phyloP scores from a whole-genome alignment of 2,329 filamentous ascomycete species.

The Emericellopsis atlantica region DNA sequence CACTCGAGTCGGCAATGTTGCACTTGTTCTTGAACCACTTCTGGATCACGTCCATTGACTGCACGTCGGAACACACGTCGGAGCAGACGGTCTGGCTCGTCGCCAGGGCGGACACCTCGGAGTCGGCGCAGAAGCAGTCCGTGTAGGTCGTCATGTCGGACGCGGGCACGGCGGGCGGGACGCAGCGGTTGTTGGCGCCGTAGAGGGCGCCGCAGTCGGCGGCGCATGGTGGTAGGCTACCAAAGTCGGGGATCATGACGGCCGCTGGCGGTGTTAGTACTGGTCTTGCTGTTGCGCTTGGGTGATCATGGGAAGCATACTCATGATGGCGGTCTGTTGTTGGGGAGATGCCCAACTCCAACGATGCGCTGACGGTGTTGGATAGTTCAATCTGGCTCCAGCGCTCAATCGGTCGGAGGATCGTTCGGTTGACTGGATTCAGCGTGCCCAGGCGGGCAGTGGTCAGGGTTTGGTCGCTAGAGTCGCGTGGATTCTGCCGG shows the following conservation, averaged over 20 bases:
- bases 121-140: conserved; percentile 62
- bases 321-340: too few relatives aligned
- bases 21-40: conserved; percentile 63
- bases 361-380: too few relatives aligned
- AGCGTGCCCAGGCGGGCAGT: too few relatives aligned
- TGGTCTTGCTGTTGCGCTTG: too few relatives aligned
- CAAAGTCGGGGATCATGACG: not conserved
- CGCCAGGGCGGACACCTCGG: conserved; percentile 42
- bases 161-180: conserved; percentile 39
- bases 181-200: conserved; percentile 61
- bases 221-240: conserved; percentile 48
- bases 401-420: too few relatives aligned
- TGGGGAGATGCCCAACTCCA: too few relatives aligned
- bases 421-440: too few relatives aligned
- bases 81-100: conserved; percentile 50
- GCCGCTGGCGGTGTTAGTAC: too few relatives aligned
- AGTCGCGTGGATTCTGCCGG: too few relatives aligned
- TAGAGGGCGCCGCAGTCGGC: conserved; percentile 45
- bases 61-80: conserved; percentile 32
- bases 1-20: conserved; percentile 20
- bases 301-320: too few relatives aligned
- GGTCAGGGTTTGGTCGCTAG: too few relatives aligned
- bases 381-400: too few relatives aligned
- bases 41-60: conserved; percentile 42
- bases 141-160: conserved; percentile 42